These are phyloP conservation scores for Coemansia sp. DNA, from an alignment of 192 early-diverging fungal species.

Conservation along the genomic window DNA sequence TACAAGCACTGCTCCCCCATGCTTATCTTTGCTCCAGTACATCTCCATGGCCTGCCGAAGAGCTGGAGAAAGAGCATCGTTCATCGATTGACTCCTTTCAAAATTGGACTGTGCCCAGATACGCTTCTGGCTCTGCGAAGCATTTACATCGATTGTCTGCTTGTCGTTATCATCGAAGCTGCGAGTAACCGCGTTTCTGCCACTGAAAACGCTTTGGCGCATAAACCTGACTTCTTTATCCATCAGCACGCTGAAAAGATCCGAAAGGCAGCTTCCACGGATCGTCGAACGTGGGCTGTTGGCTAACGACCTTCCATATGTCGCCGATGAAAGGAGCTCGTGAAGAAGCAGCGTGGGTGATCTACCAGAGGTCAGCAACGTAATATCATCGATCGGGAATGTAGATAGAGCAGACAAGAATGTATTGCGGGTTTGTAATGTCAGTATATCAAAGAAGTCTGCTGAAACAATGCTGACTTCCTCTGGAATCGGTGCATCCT, in stretches of 20 bases:
- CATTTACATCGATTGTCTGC: constrained; percentile 5
- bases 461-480: constrained; percentile 4
- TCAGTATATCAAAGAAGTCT: constrained; percentile 1
- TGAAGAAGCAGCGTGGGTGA: constrained; percentile 17
- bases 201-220: constrained; percentile 30
- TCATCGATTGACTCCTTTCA: constrained; percentile 25
- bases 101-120: constrained; percentile 34
- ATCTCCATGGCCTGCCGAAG: constrained; percentile 1
- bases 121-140: constrained; percentile 1
- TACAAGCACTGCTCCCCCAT: not conserved
- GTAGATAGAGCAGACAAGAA: constrained; percentile 23
- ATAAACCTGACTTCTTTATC: constrained; percentile 43
- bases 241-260: constrained; percentile 26
- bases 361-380: constrained; percentile 5
- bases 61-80: constrained; percentile 4
- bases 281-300: not conserved
- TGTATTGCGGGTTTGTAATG: constrained; percentile 9
- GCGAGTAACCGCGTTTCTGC: constrained; percentile 13
- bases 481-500: not conserved
- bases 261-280: not conserved
- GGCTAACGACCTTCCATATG: not conserved
- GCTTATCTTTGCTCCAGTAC: constrained; percentile 4
- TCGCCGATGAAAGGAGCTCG: not conserved
- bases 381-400: constrained; percentile 24
- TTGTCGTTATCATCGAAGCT: constrained; percentile 9